Base-by-base conservation (phyloP, 345 rosid species). In the Lepidium aucheri region DNA sequence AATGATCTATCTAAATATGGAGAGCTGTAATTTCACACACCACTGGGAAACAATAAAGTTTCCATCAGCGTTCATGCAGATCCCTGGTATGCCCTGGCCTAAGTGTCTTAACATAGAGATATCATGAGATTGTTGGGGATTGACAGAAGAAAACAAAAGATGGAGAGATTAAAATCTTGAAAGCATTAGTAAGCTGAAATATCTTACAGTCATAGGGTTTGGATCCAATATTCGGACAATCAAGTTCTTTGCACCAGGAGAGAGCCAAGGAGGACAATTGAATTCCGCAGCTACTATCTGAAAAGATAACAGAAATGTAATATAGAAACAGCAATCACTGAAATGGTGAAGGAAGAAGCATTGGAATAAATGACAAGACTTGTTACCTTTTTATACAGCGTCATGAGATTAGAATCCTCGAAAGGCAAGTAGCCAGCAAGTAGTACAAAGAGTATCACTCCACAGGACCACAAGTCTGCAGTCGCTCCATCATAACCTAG, bases 351-450 rank as follows among this genome's bases (percentile, higher is more conserved):
- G 43, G 50, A 65, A 43, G 43, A 46, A 28, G 49, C 18, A n/a
- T 56, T 6, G 13, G 14, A n/a, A 50, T 9, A 9, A 30, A 33
- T 20, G 44, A 56, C 46, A 7, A 33, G 18, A 65, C 32, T 22
- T 13, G 86, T 84, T 82, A 84, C 99, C 91, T 82, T 88, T 68
- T 86, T 90, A 63, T 90, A 94, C 26, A 94, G 74, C 16, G 85
- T 81, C 91, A 82, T 77, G 51, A 94, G 94, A 59, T 88, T 90
- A 69, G 95, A 49, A 56, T 94, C 99, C 67, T 90, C 99, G 53
- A 94, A 94, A 65, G 99, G 99, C 79, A 88, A 78, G 82, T 78
- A 94, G 30, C 99, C 99, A 75, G 97, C 99, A 91, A 94, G 92
- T 69, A 94, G 81, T 58, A 94, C 97, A 77, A 77, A 94, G 42